Conservation (phyloP, 2,329 filamentous ascomycete genomes). For the Proliferodiscus dingleyae region DNA sequence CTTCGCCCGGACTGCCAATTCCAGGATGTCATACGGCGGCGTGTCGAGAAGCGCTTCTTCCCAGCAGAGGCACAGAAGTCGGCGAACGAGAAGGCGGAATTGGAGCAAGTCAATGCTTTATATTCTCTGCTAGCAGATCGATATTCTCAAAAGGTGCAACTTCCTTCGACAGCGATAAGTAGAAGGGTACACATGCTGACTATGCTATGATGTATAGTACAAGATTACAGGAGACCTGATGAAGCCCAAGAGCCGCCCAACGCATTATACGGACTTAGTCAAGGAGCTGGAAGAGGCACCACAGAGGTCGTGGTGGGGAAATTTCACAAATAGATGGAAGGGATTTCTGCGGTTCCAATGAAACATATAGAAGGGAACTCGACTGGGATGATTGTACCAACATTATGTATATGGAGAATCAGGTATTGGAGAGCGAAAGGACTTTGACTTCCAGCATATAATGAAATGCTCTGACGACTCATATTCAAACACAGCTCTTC, state of each 20-base stretch:
- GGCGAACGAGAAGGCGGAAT: constrained; percentile 42
- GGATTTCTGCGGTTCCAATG: constrained; percentile 56
- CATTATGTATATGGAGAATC: constrained; percentile 1
- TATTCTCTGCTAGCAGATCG: constrained; percentile 55
- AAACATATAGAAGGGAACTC: constrained; percentile 1
- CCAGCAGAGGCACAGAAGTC: background rate
- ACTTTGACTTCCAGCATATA: background rate
- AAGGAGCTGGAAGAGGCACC: constrained; percentile 60
- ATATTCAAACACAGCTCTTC: constrained; percentile 10
- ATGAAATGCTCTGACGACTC: background rate
- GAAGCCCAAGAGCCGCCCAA: constrained; percentile 56
- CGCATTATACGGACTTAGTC: constrained; percentile 57
- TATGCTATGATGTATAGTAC: too few relatives aligned
- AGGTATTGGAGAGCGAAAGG: constrained; percentile 7
- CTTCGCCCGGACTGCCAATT: constrained; percentile 60
- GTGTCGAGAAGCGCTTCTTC: constrained; percentile 35
- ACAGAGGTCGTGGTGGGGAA: constrained; percentile 48
- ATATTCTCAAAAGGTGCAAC: constrained; percentile 49
- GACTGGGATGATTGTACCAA: constrained; percentile 2
- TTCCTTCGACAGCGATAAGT: too few relatives aligned
- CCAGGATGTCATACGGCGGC: constrained; percentile 48
- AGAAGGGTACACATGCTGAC: too few relatives aligned
- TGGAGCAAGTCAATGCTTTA: constrained; percentile 55
- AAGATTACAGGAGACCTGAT: constrained; percentile 47
- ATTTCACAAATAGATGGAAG: constrained; percentile 49